Conservation (phyloP, 2,329 filamentous ascomycete species). For the Fusarium sp. region DNA sequence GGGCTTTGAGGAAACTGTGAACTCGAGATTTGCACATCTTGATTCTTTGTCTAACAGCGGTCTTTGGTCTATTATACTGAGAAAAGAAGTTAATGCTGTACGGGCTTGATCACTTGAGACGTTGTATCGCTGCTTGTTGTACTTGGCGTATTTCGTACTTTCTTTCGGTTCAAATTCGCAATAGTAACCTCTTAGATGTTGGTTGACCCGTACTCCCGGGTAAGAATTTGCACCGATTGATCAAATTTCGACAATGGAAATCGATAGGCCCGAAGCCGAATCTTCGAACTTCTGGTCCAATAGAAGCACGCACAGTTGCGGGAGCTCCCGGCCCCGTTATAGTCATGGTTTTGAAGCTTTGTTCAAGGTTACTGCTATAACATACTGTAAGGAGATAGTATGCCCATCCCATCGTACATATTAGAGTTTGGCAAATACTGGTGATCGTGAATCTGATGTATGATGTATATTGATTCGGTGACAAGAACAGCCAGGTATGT, state of each 20-base stretch:
- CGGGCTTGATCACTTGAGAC: not conserved
- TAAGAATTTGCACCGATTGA: constrained; percentile 15
- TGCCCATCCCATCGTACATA: not conserved
- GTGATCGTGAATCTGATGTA: not conserved
- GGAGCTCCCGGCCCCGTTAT: constrained; percentile 34
- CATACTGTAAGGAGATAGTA: not conserved
- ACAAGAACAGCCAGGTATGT: not conserved
- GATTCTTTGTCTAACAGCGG: not conserved
- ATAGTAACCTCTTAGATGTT: not conserved
- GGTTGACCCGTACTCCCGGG: not conserved
- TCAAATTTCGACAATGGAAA: constrained; percentile 10
- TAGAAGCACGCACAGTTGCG: constrained; percentile 25
- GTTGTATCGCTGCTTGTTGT: not conserved
- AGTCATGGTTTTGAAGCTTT: constrained; percentile 6
- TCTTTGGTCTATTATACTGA: not conserved
- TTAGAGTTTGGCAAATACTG: not conserved
- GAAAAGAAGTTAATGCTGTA: not conserved
- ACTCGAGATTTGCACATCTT: constrained; percentile 64
- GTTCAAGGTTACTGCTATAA: not conserved
- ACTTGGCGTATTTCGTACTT: not conserved
- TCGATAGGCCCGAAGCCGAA: constrained; percentile 15
- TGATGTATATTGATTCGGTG: not conserved
- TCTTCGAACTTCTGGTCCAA: constrained; percentile 21
- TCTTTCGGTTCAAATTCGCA: not conserved
- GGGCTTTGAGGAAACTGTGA: constrained; percentile 69